phyloP scores from a whole-genome alignment of 306 rosid genomes.

The Erythrophleum fordii region DNA sequence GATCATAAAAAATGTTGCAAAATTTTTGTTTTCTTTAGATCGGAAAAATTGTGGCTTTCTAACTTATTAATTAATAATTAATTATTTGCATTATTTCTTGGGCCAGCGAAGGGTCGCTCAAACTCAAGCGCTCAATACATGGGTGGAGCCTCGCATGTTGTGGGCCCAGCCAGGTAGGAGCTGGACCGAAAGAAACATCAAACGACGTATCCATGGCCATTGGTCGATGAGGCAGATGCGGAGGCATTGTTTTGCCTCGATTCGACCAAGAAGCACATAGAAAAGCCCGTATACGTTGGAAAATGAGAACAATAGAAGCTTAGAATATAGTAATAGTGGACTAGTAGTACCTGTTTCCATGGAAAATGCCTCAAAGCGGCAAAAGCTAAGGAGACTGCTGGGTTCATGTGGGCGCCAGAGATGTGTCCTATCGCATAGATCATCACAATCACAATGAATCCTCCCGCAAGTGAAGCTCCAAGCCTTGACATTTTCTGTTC shows the following conservation, averaged over 20 bases:
- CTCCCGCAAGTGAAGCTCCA: slow-evolving; percentile 78
- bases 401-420: slow-evolving; percentile 93
- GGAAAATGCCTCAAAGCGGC: slow-evolving; percentile 67
- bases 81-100: not conserved
- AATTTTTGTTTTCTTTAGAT: not conserved
- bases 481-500: slow-evolving; percentile 60
- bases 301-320: not conserved
- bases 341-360: slow-evolving; percentile 69
- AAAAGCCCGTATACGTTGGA: not conserved
- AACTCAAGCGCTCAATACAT: not conserved
- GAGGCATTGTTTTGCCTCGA: not conserved
- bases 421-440: slow-evolving; percentile 87
- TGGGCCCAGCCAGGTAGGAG: not conserved
- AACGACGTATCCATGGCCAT: not conserved
- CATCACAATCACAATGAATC: slow-evolving; percentile 74
- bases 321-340: not conserved
- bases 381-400: slow-evolving; percentile 82
- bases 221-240: not conserved
- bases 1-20: not conserved
- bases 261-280: not conserved
- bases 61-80: not conserved
- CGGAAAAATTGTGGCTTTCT: not conserved
- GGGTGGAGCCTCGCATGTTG: not conserved
- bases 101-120: not conserved
- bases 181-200: not conserved